phyloP scores from a whole-genome alignment of 306 rosid genomes.

The Fragaria iinumae region DNA sequence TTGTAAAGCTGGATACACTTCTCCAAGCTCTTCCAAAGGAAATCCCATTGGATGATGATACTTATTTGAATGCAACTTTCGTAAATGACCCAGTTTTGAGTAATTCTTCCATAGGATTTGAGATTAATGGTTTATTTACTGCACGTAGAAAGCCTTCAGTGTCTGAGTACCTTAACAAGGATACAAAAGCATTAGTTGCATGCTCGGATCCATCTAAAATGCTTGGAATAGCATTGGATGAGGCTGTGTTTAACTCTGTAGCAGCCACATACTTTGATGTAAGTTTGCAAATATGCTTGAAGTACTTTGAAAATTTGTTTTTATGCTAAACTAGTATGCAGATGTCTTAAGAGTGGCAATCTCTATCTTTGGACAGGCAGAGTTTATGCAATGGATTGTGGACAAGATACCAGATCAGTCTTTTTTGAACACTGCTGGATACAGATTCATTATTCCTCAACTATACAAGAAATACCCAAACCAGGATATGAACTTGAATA shows the following conservation, averaged over 20 bases:
- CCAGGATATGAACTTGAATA: constrained; percentile 72
- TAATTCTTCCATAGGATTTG: constrained; percentile 65
- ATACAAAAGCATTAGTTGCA: constrained; percentile 37
- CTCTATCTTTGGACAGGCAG: constrained; percentile 53
- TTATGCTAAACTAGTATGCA: neutral
- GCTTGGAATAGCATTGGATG: constrained; percentile 81
- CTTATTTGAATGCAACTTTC: constrained; percentile 73
- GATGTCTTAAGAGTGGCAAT: neutral
- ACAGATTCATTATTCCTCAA: constrained; percentile 92
- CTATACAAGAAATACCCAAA: constrained; percentile 88
- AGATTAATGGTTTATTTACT: constrained; percentile 75
- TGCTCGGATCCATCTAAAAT: constrained; percentile 69
- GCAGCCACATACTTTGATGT: constrained; percentile 66
- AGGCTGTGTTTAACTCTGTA: constrained; percentile 82
- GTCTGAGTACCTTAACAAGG: constrained; percentile 30
- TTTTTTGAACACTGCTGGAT: constrained; percentile 80
- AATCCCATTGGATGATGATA: constrained; percentile 57
- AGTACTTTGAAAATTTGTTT: constrained; percentile 6
- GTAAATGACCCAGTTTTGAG: constrained; percentile 57
- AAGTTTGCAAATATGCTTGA: constrained; percentile 29
- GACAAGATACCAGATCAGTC: constrained; percentile 81
- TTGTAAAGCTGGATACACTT: constrained; percentile 66
- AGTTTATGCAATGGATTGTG: constrained; percentile 91
- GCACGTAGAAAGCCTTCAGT: constrained; percentile 30
- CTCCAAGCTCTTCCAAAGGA: constrained; percentile 74